Conservation (phyloP, 2,329 filamentous ascomycete species). For the Cercospora citrullina region DNA sequence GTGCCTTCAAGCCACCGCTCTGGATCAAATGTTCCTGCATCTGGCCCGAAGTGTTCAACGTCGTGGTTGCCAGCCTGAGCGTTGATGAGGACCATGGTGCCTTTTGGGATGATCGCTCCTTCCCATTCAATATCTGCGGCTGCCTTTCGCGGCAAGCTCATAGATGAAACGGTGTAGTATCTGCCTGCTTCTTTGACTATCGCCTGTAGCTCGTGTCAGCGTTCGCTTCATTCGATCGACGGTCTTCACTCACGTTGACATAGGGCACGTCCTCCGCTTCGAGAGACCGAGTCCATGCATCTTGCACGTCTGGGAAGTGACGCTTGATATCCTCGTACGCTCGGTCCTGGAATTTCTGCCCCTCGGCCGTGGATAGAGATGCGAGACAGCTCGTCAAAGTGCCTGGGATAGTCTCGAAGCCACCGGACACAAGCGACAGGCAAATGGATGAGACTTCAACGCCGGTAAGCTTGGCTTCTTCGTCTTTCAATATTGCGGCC, state of each 20-base stretch:
- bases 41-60: conserved; percentile 51
- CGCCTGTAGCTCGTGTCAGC: conserved; percentile 26
- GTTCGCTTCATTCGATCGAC: not conserved
- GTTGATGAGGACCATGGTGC: conserved; percentile 58
- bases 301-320: conserved; percentile 48
- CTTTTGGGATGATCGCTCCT: conserved; percentile 52
- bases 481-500: conserved; percentile 56
- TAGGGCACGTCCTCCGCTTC: conserved; percentile 54
- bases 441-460: conserved; percentile 58
- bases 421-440: conserved; percentile 54
- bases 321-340: conserved; percentile 55
- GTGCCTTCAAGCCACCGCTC: conserved; percentile 50
- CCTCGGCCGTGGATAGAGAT: conserved; percentile 51
- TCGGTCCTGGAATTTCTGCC: conserved; percentile 54
- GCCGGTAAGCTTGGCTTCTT: conserved; percentile 54
- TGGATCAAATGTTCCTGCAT: conserved; percentile 51
- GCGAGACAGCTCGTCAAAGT: conserved; percentile 56
- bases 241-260: conserved; percentile 32
- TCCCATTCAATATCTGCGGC: conserved; percentile 50
- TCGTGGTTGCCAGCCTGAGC: conserved; percentile 58
- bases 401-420: conserved; percentile 57
- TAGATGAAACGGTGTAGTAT: conserved; percentile 56
- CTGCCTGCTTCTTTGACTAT: conserved; percentile 56
- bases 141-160: conserved; percentile 56
- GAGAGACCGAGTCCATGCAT: conserved; percentile 51